phyloP scores from a whole-genome alignment of 2,329 filamentous ascomycete species.

The Coleophoma crateriformis region DNA sequence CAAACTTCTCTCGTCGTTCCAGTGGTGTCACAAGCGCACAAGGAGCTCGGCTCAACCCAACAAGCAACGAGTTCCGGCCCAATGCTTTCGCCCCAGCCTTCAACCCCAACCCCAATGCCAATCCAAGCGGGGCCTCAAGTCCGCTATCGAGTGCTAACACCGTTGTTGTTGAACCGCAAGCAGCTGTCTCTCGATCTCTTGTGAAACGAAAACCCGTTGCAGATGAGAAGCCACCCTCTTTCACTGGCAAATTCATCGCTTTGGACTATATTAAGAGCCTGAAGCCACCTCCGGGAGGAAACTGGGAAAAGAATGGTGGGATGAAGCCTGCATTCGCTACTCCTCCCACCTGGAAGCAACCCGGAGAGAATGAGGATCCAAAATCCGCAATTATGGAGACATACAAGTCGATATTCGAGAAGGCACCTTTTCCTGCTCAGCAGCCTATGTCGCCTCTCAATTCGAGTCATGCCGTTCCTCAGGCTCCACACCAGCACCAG shows the following conservation, averaged over 20 bases:
- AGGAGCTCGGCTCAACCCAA: constrained; percentile 55
- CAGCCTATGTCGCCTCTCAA: constrained; percentile 62
- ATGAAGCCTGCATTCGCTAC: constrained; percentile 82
- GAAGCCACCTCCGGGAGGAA: constrained; percentile 47
- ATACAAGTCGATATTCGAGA: constrained; percentile 77
- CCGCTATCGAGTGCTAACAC: constrained; percentile 48
- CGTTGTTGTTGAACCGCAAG: constrained; percentile 20
- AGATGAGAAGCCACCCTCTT: constrained; percentile 45
- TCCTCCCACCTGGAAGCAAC: constrained; percentile 74
- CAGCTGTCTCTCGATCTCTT: constrained; percentile 39
- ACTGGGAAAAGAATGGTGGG: constrained; percentile 74
- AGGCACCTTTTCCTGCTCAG: constrained; percentile 46
- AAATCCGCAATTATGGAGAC: constrained; percentile 58
- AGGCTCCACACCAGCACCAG: constrained; percentile 76
- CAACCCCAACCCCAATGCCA: constrained; percentile 68
- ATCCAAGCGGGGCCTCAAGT: constrained; percentile 62
- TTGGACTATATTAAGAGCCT: constrained; percentile 52
- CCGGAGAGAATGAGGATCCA: constrained; percentile 66
- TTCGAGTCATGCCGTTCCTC: constrained; percentile 62
- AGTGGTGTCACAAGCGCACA: constrained; percentile 46
- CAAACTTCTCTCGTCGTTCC: constrained; percentile 47
- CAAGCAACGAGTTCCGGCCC: constrained; percentile 76
- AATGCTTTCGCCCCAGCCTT: constrained; percentile 78
- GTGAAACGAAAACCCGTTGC: constrained; percentile 68
- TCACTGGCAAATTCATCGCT: constrained; percentile 54